These are phyloP conservation scores for Talaromyces proteolyticus DNA, from an alignment of 495 filamentous ascomycete genomes.

Conservation along the genomic window DNA sequence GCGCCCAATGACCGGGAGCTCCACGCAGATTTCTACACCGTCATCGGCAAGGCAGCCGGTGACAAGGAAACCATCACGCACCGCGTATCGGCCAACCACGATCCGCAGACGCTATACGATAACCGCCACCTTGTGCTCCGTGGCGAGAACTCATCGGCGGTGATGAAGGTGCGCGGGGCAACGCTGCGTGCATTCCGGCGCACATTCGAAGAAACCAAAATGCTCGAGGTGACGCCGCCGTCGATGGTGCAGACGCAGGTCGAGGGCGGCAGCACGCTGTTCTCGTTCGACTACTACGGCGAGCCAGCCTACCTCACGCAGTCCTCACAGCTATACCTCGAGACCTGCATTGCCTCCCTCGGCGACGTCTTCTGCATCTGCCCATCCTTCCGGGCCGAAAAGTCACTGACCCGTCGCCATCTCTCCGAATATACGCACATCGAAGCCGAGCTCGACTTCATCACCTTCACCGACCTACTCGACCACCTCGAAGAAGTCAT, in stretches of 20 bases:
- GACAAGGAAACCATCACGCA: constrained; percentile 94
- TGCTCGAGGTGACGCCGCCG: constrained; percentile 84
- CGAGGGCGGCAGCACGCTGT: constrained; percentile 91
- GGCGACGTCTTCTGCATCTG: constrained; percentile 97
- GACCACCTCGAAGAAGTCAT: constrained; percentile 85
- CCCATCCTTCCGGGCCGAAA: constrained; percentile 97
- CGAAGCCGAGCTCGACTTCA: constrained; percentile 95
- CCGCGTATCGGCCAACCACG: constrained; percentile 73
- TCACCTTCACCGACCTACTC: constrained; percentile 90
- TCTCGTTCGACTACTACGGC: constrained; percentile 91
- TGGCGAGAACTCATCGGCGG: constrained; percentile 77
- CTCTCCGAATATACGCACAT: constrained; percentile 96
- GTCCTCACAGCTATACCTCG: constrained; percentile 96
- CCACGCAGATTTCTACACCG: constrained; percentile 87
- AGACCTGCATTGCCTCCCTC: constrained; percentile 85
- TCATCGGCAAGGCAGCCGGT: constrained; percentile 78
- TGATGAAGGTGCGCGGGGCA: constrained; percentile 87
- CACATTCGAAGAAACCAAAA: constrained; percentile 70
- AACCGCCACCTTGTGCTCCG: constrained; percentile 88
- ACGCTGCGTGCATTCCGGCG: constrained; percentile 78
- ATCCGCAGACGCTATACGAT: constrained; percentile 77
- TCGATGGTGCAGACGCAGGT: constrained; percentile 99
- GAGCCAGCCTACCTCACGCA: constrained; percentile 93
- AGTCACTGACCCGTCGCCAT: constrained; percentile 89
- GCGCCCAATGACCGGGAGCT: constrained; percentile 88